Base-by-base conservation (phyloP, 352 stramenopile genomes). In the Peronosclerospora sorghi region DNA sequence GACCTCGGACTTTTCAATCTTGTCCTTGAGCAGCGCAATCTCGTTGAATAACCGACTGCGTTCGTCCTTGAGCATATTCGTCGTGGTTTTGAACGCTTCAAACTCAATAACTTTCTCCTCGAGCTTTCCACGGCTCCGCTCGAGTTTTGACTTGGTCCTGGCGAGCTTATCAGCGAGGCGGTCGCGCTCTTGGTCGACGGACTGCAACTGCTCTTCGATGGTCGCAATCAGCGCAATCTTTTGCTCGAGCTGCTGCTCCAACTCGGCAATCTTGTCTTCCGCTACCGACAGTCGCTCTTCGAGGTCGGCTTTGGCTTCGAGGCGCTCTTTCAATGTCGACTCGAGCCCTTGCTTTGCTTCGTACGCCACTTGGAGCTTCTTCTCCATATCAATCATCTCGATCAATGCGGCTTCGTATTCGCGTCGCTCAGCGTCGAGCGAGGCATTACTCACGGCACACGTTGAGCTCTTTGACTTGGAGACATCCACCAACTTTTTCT, bases 101-200 rank as follows among this genome's bases (percentile, higher is more conserved):
- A 79, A 73, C 34, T 78, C 66, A n/a, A 82, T 71, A 13, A 52
- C 56, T 23, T 83, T 76, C 49, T 83, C 71, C 15, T 83, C 66
- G n/a, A 86, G 29, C 30, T 67, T 60, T 9, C 63, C 65, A 29
- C 66, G 51, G 7, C 58, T 70, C 21, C 59, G 61, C 27, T 75
- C 59, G 20, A 83, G 54, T 35, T 80, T 76, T 12, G 53, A 60
- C 27, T 68, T 63, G 15, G 71, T 62, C 24, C 63, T 57, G 20
- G 59, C 54, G 18, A 70, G 60, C 35, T 78, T 62, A 46, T 78
- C 59, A 10, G 55, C 45, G 32, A 81, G 21, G 13, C 64, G 50
- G 54, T 79, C 60, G 23, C 70, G 71, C 48, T 77, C 61, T 41
- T 59, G 58, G 43, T 79, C 64, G 0, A 59, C 54, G 13, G 51